These are phyloP conservation scores for Stachybotrys chartarum DNA, from an alignment of 2,329 filamentous ascomycete species.

Conservation along the genomic window DNA sequence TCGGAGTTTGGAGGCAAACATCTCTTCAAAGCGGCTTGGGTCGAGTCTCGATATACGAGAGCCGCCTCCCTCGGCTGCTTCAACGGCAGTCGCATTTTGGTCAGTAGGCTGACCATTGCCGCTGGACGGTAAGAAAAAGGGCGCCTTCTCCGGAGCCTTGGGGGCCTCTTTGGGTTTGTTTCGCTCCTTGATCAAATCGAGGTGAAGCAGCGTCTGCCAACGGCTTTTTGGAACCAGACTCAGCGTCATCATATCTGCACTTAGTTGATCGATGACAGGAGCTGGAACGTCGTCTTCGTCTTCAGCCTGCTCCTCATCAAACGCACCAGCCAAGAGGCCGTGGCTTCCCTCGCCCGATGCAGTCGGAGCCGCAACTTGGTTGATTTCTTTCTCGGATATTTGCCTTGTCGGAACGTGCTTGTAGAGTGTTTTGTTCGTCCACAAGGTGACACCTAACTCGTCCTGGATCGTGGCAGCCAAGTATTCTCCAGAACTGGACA, in stretches of 20 bases:
- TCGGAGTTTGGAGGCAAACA: constrained; percentile 51
- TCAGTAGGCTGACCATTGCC: constrained; percentile 35
- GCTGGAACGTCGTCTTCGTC: constrained; percentile 47
- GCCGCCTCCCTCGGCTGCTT: constrained; percentile 35
- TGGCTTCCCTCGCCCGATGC: constrained; percentile 76
- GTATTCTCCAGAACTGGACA: constrained; percentile 87
- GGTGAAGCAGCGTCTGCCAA: constrained; percentile 90
- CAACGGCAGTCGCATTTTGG: constrained; percentile 20
- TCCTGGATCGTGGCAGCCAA: constrained; percentile 83
- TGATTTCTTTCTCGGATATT: constrained; percentile 70
- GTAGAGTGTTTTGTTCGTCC: constrained; percentile 92
- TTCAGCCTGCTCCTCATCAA: constrained; percentile 48
- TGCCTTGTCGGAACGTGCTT: constrained; percentile 80
- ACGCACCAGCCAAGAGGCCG: constrained; percentile 69
- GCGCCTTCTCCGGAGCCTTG: constrained; percentile 87
- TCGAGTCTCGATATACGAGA: constrained; percentile 67
- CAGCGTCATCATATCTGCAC: constrained; percentile 75
- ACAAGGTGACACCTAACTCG: constrained; percentile 82
- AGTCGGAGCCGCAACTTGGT: constrained; percentile 59
- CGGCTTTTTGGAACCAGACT: constrained; percentile 82
- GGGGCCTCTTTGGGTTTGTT: constrained; percentile 92
- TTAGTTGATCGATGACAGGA: constrained; percentile 67
- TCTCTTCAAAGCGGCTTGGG: constrained; percentile 46
- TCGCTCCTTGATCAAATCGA: constrained; percentile 85
- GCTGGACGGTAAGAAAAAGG: constrained; percentile 82